Evolutionary conservation across 495 filamentous ascomycete genomes (phyloP), one percentile per base, ranked within the genome.

Genomic region (Neurospora intermedia): DNA sequence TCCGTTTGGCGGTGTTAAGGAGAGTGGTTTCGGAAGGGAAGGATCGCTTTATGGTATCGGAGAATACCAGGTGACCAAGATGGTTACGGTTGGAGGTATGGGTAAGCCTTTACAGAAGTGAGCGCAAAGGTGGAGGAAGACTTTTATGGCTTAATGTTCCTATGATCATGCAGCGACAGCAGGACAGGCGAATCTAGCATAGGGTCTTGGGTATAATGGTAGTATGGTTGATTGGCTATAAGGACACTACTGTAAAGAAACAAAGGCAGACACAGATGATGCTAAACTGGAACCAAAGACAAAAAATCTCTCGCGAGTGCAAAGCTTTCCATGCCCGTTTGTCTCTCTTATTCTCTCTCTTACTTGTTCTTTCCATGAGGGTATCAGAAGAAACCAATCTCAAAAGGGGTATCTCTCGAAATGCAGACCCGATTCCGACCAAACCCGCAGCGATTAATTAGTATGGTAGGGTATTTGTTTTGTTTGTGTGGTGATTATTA

Each of bases 1-100:
- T 73, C 93, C 93, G 72, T 99, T 98, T 79, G 96, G 95, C 23
- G 96, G 95, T 73, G 93, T 99, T 20, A 99, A 99, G 82, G 86
- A 93, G 82, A 94, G 91, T 78, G 95, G 95, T 5, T 98, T 98
- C 76, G 95, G 96, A 23, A 82, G 94, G 43, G 95, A 99, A 83
- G 96, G 96, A 43, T 94, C 91, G 81, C 91, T 91, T 81, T 93
- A 97, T 79, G 96, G 96, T 18, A 91, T 96, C 76, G 92, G 92
- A 11, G 96, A 98, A 83, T 99, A 96, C 81, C 87, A 91, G 78
- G 82, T 88, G 70, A 92, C 91, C 59, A 99, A 99, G 87, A 96
- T 89, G 84, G 89, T 97, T 45, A 96, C 93, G 7, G 88, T 92
- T 79, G 94, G 93, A 10, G 92, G 92, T 2, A 90, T 94, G 86